Base-by-base conservation (phyloP, 140 eudicot genomes). In the Stevia rebaudiana region DNA sequence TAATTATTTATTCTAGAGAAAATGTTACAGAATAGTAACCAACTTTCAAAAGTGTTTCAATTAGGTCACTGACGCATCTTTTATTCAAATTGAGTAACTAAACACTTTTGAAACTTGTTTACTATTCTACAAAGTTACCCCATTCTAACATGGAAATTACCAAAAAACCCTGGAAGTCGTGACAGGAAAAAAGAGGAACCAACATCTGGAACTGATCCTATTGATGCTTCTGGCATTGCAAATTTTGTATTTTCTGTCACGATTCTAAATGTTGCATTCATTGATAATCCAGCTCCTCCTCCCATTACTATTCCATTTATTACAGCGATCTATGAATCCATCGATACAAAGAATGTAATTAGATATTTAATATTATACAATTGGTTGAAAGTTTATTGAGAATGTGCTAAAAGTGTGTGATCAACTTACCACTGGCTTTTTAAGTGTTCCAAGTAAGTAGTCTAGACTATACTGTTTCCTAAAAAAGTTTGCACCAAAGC, bases 251-350 rank as follows among this genome's bases (percentile, higher is more conserved):
- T 79, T 56, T 82, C 84, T 0, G 88, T 82, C 1, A 75, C 88
- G 31, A 82, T 72, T 44, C 82, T 48, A 35, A 75, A 82, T 7
- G 55, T 17, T 37, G 79, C 77, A 51, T 78, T 59, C 84, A 79
- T 82, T 3, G 82, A 74, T 21, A 82, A 48, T 35, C 88, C 84
- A 49, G 84, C 88, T 2, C 88, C 88, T 67, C 84, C 88, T 6
- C 88, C 88, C 88, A 79, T 82, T 24, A 82, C 80, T n/a, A 76
- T 65, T 24, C 88, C 88, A 51, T 79, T n/a, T 7, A 82, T 24
- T 11, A 82, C 53, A 7, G 69, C 70, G 40, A 82, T 73, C 78
- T 73, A 23, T 11, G 6, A 3, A 35, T 35, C 33, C 33, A 28
- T 28, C 33, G 3, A 28, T 28, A 28, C 33, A 28, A n/a, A n/a